A percentile compares a stretch with the other conserved stretches of the same genome.
phyloP scores from a whole-genome alignment of 1,284 basidiomycete genomes.

The Golubevia sp. region DNA sequence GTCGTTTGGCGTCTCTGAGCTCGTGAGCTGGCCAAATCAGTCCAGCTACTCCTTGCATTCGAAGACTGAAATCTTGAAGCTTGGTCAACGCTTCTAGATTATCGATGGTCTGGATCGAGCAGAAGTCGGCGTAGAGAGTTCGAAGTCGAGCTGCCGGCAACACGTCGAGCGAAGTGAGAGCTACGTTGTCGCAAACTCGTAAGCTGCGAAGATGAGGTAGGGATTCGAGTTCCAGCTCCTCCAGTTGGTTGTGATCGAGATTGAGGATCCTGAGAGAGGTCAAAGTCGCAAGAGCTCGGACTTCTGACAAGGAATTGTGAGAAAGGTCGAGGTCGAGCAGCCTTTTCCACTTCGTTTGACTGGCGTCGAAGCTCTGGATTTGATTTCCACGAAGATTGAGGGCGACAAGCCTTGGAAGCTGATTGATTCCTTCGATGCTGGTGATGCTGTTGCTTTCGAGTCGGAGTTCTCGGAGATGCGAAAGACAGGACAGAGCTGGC shows the following conservation, averaged over 20 bases:
- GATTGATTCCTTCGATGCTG: slow-evolving; percentile 77
- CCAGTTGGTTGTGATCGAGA: slow-evolving; percentile 77
- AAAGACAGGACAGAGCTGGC: slow-evolving; percentile 24
- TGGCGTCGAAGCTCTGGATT: slow-evolving; percentile 72
- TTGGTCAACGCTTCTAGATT: slow-evolving; percentile 68
- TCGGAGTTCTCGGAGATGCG: slow-evolving; percentile 82
- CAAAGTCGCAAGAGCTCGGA: neutral
- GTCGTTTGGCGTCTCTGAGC: slow-evolving; percentile 83
- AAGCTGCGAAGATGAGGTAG: slow-evolving; percentile 70
- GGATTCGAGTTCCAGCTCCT: slow-evolving; percentile 63
- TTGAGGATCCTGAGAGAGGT: slow-evolving; percentile 76
- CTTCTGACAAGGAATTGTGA: slow-evolving; percentile 2
- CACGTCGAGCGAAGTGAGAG: slow-evolving; percentile 73
- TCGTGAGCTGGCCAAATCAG: slow-evolving; percentile 72
- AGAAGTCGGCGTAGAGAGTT: slow-evolving; percentile 90
- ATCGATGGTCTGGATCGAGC: slow-evolving; percentile 68
- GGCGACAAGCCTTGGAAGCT: slow-evolving; percentile 78
- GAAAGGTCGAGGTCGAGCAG: neutral
- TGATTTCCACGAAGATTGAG: slow-evolving; percentile 80
- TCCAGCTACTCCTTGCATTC: slow-evolving; percentile 79
- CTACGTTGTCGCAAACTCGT: slow-evolving; percentile 78
- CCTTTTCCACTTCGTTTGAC: slow-evolving; percentile 69
- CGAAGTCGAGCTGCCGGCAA: slow-evolving; percentile 74
- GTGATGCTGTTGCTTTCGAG: slow-evolving; percentile 82
- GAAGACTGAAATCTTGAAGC: slow-evolving; percentile 86